Base-by-base conservation (phyloP, 305 asterid species). In the Fraxinus greggii region DNA sequence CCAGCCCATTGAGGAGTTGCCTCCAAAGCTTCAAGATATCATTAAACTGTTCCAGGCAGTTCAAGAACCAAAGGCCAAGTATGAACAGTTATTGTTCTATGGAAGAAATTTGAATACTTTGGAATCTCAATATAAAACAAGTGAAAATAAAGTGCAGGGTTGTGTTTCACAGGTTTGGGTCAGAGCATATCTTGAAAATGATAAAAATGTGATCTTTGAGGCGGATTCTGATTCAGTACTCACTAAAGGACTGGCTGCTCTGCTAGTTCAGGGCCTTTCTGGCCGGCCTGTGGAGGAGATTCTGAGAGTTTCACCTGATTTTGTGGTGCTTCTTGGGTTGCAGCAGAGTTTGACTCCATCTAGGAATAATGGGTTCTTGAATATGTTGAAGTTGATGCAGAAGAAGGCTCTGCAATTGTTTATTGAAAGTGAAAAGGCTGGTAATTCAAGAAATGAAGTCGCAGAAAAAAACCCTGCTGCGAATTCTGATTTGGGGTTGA, bases 151-250 rank as follows among this genome's bases (percentile, higher is more conserved):
- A 83, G 97, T 94, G 3, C 91, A 91, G 81, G 97, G 97, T 33
- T 92, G 97, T 80, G 97, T 92, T 86, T 91, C 98, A 33, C 98
- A 92, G 95, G 98, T 92, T 13, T 94, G 97, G 97, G 97, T 94
- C 63, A 87, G 97, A 84, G 94, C 97, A 0, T 93, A 86, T 48
- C 81, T 92, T 76, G 95, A 93, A 65, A 26, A 78, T 10, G 89
- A 91, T 90, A 93, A 88, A 84, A 92, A 89, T 76, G 97, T 92
- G 0, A 23, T 92, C 76, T 92, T 92, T 85, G 97, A 94, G 84
- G 97, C 97, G 0, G 98, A 94, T 90, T 94, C 97, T 51, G 98
- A 94, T 79, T 91, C 96, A 3, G 83, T 89, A 23, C 90, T 94
- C 54, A 94, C 98, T 4, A 94, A 92, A 86, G 97, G 98, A 13